Percentiles rank a stretch among this genome's conserved stretches.
These are phyloP conservation scores for Cyclotella choctawhatcheeana DNA, from an alignment of 108 stramenopile genomes.

Conservation along the genomic window DNA sequence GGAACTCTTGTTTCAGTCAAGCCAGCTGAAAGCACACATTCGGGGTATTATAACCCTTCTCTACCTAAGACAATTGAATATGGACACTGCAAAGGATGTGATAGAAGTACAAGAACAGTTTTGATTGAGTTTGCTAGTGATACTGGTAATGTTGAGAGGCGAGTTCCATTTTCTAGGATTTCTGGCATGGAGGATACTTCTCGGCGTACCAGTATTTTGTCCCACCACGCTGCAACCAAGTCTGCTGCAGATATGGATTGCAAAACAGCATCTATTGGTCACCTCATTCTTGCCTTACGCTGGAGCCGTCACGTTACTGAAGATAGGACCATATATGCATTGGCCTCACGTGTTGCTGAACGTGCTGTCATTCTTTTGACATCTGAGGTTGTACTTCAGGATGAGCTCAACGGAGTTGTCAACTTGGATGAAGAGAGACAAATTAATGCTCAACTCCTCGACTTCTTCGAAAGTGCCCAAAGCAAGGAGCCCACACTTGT, in stretches of 20 bases:
- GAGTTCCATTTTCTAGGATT: constrained; percentile 46
- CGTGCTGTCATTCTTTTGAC: constrained; percentile 56
- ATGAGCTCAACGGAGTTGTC: constrained; percentile 29
- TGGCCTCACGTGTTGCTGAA: constrained; percentile 55
- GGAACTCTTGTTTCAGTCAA: constrained; percentile 59
- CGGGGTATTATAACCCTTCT: constrained; percentile 6
- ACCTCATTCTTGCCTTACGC: constrained; percentile 63
- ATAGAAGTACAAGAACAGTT: constrained; percentile 54
- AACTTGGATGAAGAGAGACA: constrained; percentile 24
- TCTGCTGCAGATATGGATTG: constrained; percentile 46
- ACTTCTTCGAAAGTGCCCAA: constrained; percentile 53
- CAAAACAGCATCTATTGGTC: constrained; percentile 46
- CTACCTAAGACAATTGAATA: constrained; percentile 30
- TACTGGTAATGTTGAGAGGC: constrained; percentile 11
- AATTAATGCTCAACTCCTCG: constrained; percentile 66
- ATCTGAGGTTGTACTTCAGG: constrained; percentile 60
- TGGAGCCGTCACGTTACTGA: constrained; percentile 62
- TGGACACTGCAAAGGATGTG: constrained; percentile 47
- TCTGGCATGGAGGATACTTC: constrained; percentile 66
- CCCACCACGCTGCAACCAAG: constrained; percentile 56
- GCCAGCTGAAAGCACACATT: constrained; percentile 27
- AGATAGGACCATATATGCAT: neutral
- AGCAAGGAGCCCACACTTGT: neutral
- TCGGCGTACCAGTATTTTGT: constrained; percentile 38
- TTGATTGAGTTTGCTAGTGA: constrained; percentile 45